These are phyloP conservation scores for Ascochyta koolunga DNA, from an alignment of 2,329 filamentous ascomycete species.

Conservation along the genomic window DNA sequence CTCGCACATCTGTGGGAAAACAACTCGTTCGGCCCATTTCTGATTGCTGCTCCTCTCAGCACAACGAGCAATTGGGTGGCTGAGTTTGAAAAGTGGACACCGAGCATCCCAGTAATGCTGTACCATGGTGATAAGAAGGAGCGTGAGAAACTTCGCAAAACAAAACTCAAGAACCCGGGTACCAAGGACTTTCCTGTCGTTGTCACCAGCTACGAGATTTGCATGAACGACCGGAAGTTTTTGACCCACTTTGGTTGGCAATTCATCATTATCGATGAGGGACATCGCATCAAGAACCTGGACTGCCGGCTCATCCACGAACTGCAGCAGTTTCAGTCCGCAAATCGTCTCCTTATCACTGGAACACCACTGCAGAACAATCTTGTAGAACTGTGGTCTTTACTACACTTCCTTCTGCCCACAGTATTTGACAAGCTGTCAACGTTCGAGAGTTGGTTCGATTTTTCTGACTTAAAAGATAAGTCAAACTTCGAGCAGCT, in stretches of 20 bases:
- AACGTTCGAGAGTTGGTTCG: slow-evolving; percentile 94
- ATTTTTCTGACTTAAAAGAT: slow-evolving; percentile 90
- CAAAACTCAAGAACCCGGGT: slow-evolving; percentile 72
- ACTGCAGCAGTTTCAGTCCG: slow-evolving; percentile 84
- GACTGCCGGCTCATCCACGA: slow-evolving; percentile 91
- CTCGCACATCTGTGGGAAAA: slow-evolving; percentile 88
- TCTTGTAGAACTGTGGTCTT: slow-evolving; percentile 89
- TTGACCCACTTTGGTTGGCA: slow-evolving; percentile 90
- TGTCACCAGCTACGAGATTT: slow-evolving; percentile 95
- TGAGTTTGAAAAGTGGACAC: slow-evolving; percentile 90
- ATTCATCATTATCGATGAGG: slow-evolving; percentile 98
- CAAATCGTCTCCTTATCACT: slow-evolving; percentile 89
- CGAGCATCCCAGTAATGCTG: slow-evolving; percentile 82
- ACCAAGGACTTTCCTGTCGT: slow-evolving; percentile 83
- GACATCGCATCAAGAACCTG: slow-evolving; percentile 95
- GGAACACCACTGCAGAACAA: slow-evolving; percentile 97
- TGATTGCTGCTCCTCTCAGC: slow-evolving; percentile 88
- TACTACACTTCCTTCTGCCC: slow-evolving; percentile 90
- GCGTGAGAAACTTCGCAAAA: slow-evolving; percentile 75
- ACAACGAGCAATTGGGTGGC: slow-evolving; percentile 96
- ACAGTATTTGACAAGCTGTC: slow-evolving; percentile 93
- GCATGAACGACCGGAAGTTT: slow-evolving; percentile 84
- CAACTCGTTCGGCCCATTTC: slow-evolving; percentile 84
- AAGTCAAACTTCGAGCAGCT: slow-evolving; percentile 79
- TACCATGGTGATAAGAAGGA: slow-evolving; percentile 87